Conservation (phyloP, 1,284 basidiomycete species). For the Naganishia sp. region DNA sequence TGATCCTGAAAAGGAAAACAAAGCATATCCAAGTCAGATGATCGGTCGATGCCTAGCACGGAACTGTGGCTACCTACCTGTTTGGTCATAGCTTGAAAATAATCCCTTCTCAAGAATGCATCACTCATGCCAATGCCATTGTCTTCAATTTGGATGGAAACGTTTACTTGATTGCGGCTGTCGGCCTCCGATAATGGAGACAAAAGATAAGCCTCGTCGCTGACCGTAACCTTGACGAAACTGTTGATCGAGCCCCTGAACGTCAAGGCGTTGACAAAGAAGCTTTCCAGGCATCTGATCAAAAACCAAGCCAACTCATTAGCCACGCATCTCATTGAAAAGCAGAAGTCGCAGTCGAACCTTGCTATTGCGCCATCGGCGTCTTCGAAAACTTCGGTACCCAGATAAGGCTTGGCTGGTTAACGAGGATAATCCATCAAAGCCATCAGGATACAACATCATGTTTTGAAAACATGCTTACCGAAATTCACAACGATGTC, state of each 20-base stretch:
- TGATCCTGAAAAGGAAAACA: no score
- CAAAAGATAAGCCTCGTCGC: slow-evolving; percentile 3
- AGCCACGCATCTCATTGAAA: background rate
- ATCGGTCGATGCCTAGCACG: no score
- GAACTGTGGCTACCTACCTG: no score
- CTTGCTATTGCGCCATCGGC: slow-evolving; percentile 3
- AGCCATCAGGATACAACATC: no score
- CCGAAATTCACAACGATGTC: no score
- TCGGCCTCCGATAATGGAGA: background rate
- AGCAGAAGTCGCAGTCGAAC: background rate
- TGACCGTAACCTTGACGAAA: slow-evolving; percentile 9
- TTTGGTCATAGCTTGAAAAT: no score
- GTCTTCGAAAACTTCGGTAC: slow-evolving; percentile 11
- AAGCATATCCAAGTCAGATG: no score
- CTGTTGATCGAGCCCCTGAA: background rate
- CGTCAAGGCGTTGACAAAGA: slow-evolving; percentile 18
- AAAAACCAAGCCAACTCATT: background rate
- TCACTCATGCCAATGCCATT: no score
- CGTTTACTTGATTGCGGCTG: background rate
- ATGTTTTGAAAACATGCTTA: no score
- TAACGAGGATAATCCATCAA: no score
- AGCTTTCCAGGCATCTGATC: slow-evolving; percentile 5
- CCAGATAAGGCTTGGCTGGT: background rate
- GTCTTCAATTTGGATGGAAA: slow-evolving; percentile 4
- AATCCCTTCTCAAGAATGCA: no score